phyloP scores from a whole-genome alignment of 2,329 filamentous ascomycete species.

The Alternaria solani region DNA sequence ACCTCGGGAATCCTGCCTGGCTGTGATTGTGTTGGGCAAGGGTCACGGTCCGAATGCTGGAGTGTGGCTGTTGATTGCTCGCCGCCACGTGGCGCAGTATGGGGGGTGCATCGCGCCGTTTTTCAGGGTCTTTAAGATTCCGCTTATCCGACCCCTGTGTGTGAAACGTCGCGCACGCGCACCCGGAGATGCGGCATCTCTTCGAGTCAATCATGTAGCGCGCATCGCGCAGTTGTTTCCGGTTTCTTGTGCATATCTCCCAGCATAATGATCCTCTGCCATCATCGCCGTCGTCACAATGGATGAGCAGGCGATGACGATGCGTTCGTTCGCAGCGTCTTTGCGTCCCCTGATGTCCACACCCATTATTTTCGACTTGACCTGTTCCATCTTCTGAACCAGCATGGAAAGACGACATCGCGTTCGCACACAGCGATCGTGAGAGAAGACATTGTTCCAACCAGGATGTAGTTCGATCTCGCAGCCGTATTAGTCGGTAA shows the following conservation, averaged over 20 bases:
- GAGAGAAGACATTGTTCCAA: background rate
- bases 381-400: background rate
- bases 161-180: constrained; percentile 15
- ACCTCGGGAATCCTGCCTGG: constrained; percentile 11
- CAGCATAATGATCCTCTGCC: background rate
- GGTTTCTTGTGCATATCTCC: background rate
- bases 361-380: background rate
- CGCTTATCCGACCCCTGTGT: constrained; percentile 1
- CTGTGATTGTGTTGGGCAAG: background rate
- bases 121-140: constrained; percentile 5
- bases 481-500: background rate
- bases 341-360: background rate
- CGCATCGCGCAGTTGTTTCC: constrained; percentile 1
- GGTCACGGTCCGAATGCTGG: background rate
- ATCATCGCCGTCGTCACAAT: background rate
- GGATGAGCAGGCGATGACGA: background rate
- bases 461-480: background rate
- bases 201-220: constrained; percentile 1
- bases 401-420: background rate
- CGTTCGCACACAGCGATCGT: background rate
- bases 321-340: background rate
- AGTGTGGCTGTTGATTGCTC: constrained; percentile 3
- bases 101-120: constrained; percentile 5
- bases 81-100: constrained; percentile 15
- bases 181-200: constrained; percentile 4